A percentile compares a stretch with the other conserved stretches of the same genome.
Conservation (phyloP, 257 asterid genomes). For the Scutellaria baicalensis region DNA sequence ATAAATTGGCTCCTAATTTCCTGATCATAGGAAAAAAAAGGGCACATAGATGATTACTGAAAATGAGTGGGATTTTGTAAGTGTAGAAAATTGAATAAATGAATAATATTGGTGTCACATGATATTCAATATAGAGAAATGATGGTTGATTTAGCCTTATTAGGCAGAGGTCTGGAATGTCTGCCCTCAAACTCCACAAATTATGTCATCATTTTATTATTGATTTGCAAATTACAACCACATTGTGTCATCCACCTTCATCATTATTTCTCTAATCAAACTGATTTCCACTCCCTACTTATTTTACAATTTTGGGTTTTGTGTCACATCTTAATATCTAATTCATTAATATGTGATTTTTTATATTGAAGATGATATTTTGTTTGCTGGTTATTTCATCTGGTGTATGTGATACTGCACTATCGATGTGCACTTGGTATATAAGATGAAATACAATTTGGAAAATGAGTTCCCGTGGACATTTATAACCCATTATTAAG, state of each 20-base stretch:
- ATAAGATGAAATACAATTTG: too few species aligned
- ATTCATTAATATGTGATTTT: too few species aligned
- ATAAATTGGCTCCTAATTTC: slow-evolving; percentile 9
- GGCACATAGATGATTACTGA: slow-evolving; percentile 10
- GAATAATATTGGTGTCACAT: slow-evolving; percentile 13
- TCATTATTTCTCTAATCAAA: slow-evolving; percentile 9
- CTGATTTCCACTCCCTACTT: too few species aligned
- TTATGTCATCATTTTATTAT: slow-evolving; percentile 16
- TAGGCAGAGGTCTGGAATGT: slow-evolving; percentile 9
- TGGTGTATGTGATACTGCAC: too few species aligned
- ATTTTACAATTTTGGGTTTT: background rate
- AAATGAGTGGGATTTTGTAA: background rate
- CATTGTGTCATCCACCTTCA: slow-evolving; percentile 16
- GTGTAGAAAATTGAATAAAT: slow-evolving; percentile 3
- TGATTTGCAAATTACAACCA: slow-evolving; percentile 19
- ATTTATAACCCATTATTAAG: too few species aligned
- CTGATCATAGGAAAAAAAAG: slow-evolving; percentile 10
- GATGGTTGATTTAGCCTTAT: slow-evolving; percentile 27
- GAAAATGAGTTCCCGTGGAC: background rate
- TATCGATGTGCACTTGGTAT: too few species aligned
- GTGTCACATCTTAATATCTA: background rate
- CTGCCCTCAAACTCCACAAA: background rate
- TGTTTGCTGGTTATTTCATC: too few species aligned
- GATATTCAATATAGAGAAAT: slow-evolving; percentile 10
- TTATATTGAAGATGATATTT: too few species aligned